Evolutionary conservation across 106 monocot genomes (phyloP).

Genomic region (Dendrobium catenatum): DNA sequence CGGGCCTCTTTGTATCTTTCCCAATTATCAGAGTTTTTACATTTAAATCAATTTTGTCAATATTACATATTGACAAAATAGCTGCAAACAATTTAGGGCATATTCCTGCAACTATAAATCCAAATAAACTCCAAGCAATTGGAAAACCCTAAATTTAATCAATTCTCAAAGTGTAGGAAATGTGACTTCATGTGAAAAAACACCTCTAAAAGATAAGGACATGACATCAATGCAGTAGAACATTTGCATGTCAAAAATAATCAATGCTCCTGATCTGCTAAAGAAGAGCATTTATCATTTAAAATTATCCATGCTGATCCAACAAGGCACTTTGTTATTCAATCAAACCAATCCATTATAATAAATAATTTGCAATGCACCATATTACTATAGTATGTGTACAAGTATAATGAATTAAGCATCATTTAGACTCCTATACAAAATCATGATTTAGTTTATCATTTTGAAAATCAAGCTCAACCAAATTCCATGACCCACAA

Average conservation of each 20-base stretch:
- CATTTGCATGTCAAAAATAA: neutral
- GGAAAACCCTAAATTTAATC: neutral
- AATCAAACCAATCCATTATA: neutral
- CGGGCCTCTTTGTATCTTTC: too few relatives aligned
- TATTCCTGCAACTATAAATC: neutral
- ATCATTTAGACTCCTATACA: neutral
- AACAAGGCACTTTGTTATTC: conserved; percentile 1
- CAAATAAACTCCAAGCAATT: neutral
- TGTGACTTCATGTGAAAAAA: neutral
- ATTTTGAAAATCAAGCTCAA: neutral
- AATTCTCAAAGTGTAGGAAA: neutral
- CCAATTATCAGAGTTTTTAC: too few relatives aligned
- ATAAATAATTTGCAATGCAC: neutral
- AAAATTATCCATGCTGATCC: neutral
- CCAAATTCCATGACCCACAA: neutral
- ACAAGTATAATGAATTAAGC: too few relatives aligned
- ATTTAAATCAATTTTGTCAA: too few relatives aligned
- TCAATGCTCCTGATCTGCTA: neutral
- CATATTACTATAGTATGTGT: neutral
- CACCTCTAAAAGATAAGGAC: neutral
- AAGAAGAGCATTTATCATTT: neutral
- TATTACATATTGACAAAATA: neutral
- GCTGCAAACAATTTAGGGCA: neutral
- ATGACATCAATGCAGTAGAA: neutral
- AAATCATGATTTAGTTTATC: neutral